Conservation (phyloP, 2,329 filamentous ascomycete species). For the Hymenoscyphus albidus region DNA sequence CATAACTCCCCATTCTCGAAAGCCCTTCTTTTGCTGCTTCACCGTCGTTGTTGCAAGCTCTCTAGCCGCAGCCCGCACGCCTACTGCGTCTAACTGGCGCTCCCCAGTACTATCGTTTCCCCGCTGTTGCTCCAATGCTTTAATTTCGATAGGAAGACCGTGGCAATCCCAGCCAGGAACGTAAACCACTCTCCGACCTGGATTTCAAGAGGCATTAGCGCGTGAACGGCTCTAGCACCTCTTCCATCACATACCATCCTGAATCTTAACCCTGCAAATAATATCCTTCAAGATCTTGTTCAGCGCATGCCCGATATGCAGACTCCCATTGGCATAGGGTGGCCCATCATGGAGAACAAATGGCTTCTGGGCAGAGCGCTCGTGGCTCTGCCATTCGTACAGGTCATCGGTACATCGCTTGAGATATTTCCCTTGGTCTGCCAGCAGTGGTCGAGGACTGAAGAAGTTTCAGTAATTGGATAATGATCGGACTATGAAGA, state of each 20-base stretch:
- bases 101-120: slow-evolving; percentile 28
- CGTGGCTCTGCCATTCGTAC: slow-evolving; percentile 74
- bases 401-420: slow-evolving; percentile 79
- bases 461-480: slow-evolving; percentile 16
- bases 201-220: not conserved
- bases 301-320: slow-evolving; percentile 90
- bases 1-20: slow-evolving; percentile 73
- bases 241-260: slow-evolving; percentile 49
- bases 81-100: slow-evolving; percentile 46
- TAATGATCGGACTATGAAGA: not conserved
- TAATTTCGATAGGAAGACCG: slow-evolving; percentile 93
- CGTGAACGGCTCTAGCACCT: not conserved
- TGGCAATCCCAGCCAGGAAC: slow-evolving; percentile 97
- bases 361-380: slow-evolving; percentile 37
- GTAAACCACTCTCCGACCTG: slow-evolving; percentile 68
- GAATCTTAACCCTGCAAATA: slow-evolving; percentile 75
- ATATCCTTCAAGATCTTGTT: slow-evolving; percentile 98
- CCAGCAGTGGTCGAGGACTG: slow-evolving; percentile 38
- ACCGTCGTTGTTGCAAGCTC: slow-evolving; percentile 66
- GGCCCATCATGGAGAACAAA: slow-evolving; percentile 94
- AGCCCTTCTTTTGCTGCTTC: slow-evolving; percentile 67
- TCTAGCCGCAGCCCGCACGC: slow-evolving; percentile 61
- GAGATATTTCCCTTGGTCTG: slow-evolving; percentile 56
- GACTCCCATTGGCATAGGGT: slow-evolving; percentile 87
- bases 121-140: slow-evolving; percentile 58